A percentile compares a stretch with the other conserved stretches of the same genome.
These are phyloP conservation scores for Flaveria brownii DNA, from an alignment of 129 eudicot species.

Conservation along the genomic window DNA sequence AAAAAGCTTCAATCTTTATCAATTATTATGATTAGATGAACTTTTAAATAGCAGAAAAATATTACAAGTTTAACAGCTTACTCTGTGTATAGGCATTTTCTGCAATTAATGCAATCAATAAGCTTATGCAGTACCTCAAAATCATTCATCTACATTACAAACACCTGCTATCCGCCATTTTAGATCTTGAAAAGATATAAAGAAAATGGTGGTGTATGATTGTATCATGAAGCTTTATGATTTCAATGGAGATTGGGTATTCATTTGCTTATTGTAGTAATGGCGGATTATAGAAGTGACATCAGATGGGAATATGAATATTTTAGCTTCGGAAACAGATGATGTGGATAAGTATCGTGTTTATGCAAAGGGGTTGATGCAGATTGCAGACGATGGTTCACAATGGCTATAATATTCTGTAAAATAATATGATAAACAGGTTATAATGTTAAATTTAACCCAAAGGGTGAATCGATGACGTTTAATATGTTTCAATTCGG, in stretches of 20 bases:
- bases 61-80: conserved; percentile 25
- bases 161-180: conserved; percentile 7
- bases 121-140: neutral
- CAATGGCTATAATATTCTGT: too few relatives aligned
- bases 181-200: conserved; percentile 23
- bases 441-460: too few relatives aligned
- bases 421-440: too few relatives aligned
- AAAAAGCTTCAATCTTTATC: conserved; percentile 22
- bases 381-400: neutral
- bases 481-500: too few relatives aligned
- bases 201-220: conserved; percentile 15
- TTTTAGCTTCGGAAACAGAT: too few relatives aligned
- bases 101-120: conserved; percentile 31
- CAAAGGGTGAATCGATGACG: too few relatives aligned
- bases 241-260: too few relatives aligned
- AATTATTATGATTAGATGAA: neutral
- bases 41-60: neutral
- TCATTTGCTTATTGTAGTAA: too few relatives aligned
- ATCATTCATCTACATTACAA: neutral
- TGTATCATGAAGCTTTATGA: neutral
- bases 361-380: neutral
- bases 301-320: too few relatives aligned
- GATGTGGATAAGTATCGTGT: too few relatives aligned
- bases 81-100: conserved; percentile 8
- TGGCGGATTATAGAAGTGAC: too few relatives aligned